Base-by-base conservation (phyloP, 805 yeast genomes). In the Yamadazyma sp. region DNA sequence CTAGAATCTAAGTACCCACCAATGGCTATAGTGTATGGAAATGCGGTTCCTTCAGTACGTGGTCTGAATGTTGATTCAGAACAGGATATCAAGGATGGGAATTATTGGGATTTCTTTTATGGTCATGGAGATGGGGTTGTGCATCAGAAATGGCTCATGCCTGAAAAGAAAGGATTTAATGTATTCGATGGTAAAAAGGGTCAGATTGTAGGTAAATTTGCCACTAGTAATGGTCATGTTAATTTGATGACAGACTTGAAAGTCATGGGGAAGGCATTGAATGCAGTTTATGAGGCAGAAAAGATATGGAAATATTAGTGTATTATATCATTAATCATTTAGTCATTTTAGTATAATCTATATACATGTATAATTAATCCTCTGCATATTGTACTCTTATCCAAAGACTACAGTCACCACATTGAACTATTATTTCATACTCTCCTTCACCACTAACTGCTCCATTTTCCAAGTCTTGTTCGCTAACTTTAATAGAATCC, bases 101-200 rank as follows among this genome's bases (percentile, higher is more conserved):
- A 77, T 44, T 88, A 84, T 60, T 78, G 73, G 43, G 81, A 85
- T 48, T 82, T 86, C 48, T 77, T 73, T 48, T 88, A 86, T 50
- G 95, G 95, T 0, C 86, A 86, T 4, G 97, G 97, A 11, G 97
- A 89, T 56, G 97, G 97, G 27, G 96, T 89, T 13, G 86, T 86
- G 1, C 85, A 85, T 57, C 85, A 82, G 45, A 76, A 76, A 43
- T 82, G 88, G 83, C 59, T 85, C 31, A 75, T 88, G 76, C 97
- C 96, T 0, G 85, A 82, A 45, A 61, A 62, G 27, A 70, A 72
- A 43, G 94, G 91, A 0, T 87, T 83, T 50, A 25, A 36, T 2
- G 39, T 44, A n/a, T 59, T 50, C 36, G 52, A 67, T 39, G 43
- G 48, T 5, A 41, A 43, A 4, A 43, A 40, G 27, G 73, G 73